Evolutionary conservation across 257 asterid species (phyloP).

Genomic region (Avicennia marina): DNA sequence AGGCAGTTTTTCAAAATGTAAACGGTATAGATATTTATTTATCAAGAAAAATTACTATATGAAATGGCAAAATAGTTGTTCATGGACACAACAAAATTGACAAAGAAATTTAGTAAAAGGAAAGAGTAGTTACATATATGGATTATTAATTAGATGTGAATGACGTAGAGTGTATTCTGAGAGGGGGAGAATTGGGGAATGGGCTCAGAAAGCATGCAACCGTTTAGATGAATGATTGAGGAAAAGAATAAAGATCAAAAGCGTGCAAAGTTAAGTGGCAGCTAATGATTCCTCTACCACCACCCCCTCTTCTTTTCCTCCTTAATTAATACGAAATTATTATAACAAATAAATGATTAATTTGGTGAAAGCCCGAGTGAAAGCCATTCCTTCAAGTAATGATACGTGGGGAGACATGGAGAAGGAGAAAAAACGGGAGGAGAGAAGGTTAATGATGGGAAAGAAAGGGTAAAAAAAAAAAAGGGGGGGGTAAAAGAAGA

Average conservation of each 20-base stretch:
- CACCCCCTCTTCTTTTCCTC: conserved; percentile 12
- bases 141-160: neutral
- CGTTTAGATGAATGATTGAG: conserved; percentile 1
- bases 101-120: no score
- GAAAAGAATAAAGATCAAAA: conserved; percentile 23
- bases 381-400: no score
- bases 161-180: neutral
- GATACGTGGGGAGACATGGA: no score
- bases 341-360: neutral
- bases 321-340: neutral
- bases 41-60: no score
- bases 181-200: neutral
- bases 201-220: neutral
- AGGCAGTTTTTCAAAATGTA: no score
- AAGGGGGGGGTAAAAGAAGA: neutral
- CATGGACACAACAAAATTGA: no score
- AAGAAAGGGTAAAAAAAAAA: neutral
- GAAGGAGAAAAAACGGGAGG: no score
- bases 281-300: conserved; percentile 36
- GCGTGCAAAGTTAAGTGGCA: conserved; percentile 39
- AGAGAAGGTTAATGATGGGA: conserved; percentile 10
- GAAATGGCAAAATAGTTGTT: no score
- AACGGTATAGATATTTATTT: no score
- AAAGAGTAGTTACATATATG: neutral
- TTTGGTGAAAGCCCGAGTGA: no score